Evolutionary conservation across 2,329 filamentous ascomycete genomes (phyloP).

Genomic region (Orbilia blumenaviensis): DNA sequence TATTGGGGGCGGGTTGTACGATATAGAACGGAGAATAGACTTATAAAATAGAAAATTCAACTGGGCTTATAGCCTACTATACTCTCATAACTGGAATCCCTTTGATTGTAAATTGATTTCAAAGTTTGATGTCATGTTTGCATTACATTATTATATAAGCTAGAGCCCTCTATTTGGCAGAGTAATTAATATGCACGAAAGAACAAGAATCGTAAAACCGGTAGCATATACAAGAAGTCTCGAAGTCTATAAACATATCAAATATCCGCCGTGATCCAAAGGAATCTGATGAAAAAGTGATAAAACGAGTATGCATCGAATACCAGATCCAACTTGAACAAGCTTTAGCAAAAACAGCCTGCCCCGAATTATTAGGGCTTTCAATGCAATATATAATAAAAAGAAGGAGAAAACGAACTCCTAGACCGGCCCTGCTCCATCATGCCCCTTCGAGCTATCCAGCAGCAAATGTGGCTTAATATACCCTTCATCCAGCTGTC

Average conservation of each 20-base stretch:
- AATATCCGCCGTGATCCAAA: neutral
- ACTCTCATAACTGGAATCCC: too few species aligned
- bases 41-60: too few species aligned
- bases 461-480: slow-evolving; percentile 91
- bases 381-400: neutral
- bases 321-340: neutral
- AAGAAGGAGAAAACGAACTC: neutral
- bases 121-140: too few species aligned
- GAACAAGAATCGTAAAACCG: neutral
- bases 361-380: neutral
- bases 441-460: slow-evolving; percentile 64
- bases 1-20: too few species aligned
- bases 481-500: slow-evolving; percentile 92
- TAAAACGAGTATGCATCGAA: neutral
- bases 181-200: too few species aligned
- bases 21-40: too few species aligned
- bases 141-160: too few species aligned
- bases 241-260: neutral
- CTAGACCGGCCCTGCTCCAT: slow-evolving; percentile 63
- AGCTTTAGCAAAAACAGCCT: too few species aligned
- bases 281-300: neutral
- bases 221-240: neutral
- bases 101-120: too few species aligned
- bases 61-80: too few species aligned
- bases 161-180: too few species aligned